These are phyloP conservation scores for Strigomonas galati DNA, from an alignment of 208 protist species.

Conservation along the genomic window DNA sequence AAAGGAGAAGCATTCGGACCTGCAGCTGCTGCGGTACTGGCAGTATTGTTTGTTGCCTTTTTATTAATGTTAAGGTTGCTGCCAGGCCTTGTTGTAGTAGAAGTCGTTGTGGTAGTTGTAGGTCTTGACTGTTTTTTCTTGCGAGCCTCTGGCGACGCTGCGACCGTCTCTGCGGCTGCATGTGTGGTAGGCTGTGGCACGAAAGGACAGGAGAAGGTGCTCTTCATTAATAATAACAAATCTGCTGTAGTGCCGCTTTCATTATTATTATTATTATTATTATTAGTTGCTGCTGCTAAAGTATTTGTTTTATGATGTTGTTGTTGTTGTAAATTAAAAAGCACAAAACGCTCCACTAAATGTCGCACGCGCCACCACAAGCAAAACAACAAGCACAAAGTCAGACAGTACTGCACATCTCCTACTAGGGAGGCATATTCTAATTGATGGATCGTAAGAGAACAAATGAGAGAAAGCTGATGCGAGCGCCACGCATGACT, in stretches of 20 bases:
- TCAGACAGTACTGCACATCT: constrained; percentile 78
- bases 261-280: too few relatives aligned
- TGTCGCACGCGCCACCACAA: constrained; percentile 77
- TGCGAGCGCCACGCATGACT: constrained; percentile 67
- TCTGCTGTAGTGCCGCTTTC: too few relatives aligned
- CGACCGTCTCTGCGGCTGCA: neutral
- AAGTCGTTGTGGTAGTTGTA: neutral
- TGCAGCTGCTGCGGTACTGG: too few relatives aligned
- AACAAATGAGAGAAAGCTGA: constrained; percentile 41
- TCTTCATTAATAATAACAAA: neutral
- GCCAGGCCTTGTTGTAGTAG: neutral
- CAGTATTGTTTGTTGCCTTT: too few relatives aligned
- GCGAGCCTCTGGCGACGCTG: neutral
- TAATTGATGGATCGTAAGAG: constrained; percentile 51
- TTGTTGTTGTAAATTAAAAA: neutral
- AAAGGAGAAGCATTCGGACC: too few relatives aligned
- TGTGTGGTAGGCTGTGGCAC: neutral
- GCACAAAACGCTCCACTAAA: constrained; percentile 18
- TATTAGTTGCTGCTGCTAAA: too few relatives aligned
- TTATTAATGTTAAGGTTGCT: neutral
- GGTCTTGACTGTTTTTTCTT: neutral
- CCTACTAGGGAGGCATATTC: constrained; percentile 77
- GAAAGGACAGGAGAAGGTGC: neutral
- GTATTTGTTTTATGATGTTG: too few relatives aligned
- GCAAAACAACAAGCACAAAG: constrained; percentile 73